Base-by-base conservation (phyloP, 192 early-diverging fungal genomes). In the Funneliformis geosporum region DNA sequence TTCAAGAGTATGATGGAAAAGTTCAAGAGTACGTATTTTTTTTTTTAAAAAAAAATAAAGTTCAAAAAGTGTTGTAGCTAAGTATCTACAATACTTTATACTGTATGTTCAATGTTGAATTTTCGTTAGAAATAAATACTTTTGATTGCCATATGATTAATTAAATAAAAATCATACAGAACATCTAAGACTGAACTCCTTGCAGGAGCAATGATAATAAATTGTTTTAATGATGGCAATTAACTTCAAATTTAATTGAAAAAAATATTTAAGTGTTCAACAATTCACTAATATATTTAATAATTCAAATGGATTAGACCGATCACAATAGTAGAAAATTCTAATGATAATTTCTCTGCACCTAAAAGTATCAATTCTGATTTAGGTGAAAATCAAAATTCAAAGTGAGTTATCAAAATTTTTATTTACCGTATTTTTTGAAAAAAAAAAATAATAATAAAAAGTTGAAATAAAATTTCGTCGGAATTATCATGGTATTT, bases 181-280 rank as follows among this genome's bases (percentile, higher is more conserved):
- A 69, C 67, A 69, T 69, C 67, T 69, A 69, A 69, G 67, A 42
- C n/a, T 69, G 67, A 69, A 33, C 38, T 39, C 66, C 27, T n/a
- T 21, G 16, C 50, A 40, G 38, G 67, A 40, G 39, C 5, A 43
- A 69, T 69, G 67, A 69, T 21, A 69, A 43, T 55, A 42, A 69
- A 43, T 68, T 18, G 21, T 69, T 43, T 69, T 23, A 69, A 1
- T 69, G 38, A 38, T 69, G 67, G 38, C 38, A 42, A 69, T 16
- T 23, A 23, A 69, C 12, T 28, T 11, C 0, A 18, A 14, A 55
- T 55, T 21, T 55, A 21, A 16, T 55, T 55, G 21, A 27, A 33
- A 66, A 43, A 10, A 10, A 8, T 18, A 23, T 8, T 69, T 23
- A 42, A 9, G 1, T 65, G 2, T 64, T 28, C 4, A 43, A 10